Evolutionary conservation across 441 rosid genomes (phyloP), one percentile per base, ranked within the genome.

Genomic region (Populus hybrid): DNA sequence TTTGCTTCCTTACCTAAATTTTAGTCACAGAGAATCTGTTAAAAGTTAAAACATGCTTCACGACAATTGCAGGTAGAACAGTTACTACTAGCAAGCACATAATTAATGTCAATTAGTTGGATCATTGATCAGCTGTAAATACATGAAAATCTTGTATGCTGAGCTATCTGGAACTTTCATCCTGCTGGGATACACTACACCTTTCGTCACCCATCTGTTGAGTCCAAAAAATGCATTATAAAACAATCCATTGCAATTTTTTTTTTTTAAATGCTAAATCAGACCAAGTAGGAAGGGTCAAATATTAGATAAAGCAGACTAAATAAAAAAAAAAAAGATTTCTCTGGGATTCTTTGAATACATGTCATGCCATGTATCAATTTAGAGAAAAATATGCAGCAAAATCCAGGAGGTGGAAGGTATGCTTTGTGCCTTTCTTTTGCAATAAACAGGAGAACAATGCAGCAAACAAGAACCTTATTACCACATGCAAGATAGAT

Each of bases 201-300:
- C 21, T 28, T 20, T 20, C 67, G 7, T 63, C 67, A 57, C 30
- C 46, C 69, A 70, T 73, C 89, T 86, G 80, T 74, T 40, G 35
- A 73, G 21, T 42, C 54, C 18, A 57, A 8, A 26, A 16, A 26
- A 26, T 14, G 18, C 14, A 77, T 36, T 5, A 65, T 16, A 8
- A 50, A 64, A 40, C 10, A 67, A 38, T 68, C 21, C 64, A 42
- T 38, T 70, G 20, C 66, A 75, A 69, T 28, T 67, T 72, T 10
- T 12, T 2, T 30, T 30, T 24, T 24, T 24, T 0, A 38, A 42
- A 34, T 12, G 30, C 28, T 14, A 4, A 8, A 67, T 8, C 2
- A 6, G 42, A 38, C 42, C 42, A 38, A 38, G 42, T 10, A 38
- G 42, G 42, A 38, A 38, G 42, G 42, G 42, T 38, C 42, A 38